Evolutionary conservation across 2,329 filamentous ascomycete genomes (phyloP), one percentile per base, ranked within the genome.

Genomic region (Emmonsiellopsis sp.): DNA sequence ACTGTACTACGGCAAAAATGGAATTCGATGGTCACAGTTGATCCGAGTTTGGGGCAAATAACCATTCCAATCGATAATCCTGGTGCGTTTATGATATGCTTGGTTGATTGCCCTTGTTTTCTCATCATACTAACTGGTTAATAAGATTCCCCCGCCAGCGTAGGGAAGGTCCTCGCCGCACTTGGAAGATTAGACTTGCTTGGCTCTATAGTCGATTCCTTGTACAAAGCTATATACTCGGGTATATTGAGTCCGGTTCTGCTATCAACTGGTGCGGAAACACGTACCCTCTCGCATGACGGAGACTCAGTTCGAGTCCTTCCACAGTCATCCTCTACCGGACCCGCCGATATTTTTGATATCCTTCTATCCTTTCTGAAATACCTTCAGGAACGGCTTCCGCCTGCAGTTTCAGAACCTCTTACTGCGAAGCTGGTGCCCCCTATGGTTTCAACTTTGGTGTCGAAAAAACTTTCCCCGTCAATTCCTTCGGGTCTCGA

Each of bases 401-500:
- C 82, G 6, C 53, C 66, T 26, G 66, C 70, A 2, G 67, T 83
- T 10, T 66, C 71, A 7, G 58, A 67, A 7, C 76, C 81, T 1
- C 72, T 96, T 1, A 86, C 87, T 0, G 74, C 79, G 10, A 79
- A 81, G 7, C 80, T 96, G 66, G 80, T 95, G 67, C 83, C 84
- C 0, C 76, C 80, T 40, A 70, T 95, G 8, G 78, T 85, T 7
- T 77, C 81, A 5, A 80, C 81, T 20, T 76, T 96, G 9, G 84
- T 89, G 41, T 79, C 79, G 4, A 76, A 79, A 4, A 95, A 89
- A 85, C 78, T 98, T 7, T 81, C 87, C 34, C 78, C 82, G 11
- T 81, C 83, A 16, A 84, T 98, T 0, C 92, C 93, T 1, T 76
- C 85, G 1, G 85, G 87, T 0, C 74, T 95, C 9, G 76, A 79